These are phyloP conservation scores for Tieghemiomyces parasiticus DNA, from an alignment of 192 early-diverging fungal genomes.

Conservation along the genomic window DNA sequence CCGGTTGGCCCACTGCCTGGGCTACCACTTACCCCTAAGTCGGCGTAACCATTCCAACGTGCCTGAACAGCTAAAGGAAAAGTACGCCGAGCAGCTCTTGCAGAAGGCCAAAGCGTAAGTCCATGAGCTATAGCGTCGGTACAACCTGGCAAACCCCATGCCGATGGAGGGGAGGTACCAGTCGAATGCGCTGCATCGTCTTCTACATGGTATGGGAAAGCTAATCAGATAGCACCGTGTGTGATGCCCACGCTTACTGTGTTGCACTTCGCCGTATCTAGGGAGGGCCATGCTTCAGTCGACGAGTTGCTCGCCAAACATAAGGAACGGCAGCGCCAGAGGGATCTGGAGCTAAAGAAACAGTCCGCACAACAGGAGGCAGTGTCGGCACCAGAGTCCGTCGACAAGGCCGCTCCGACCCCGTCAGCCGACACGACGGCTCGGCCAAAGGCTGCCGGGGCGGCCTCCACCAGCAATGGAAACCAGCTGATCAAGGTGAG, in stretches of 20 bases:
- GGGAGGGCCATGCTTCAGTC: slow-evolving; percentile 28
- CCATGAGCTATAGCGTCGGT: background rate
- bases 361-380: background rate
- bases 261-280: slow-evolving; percentile 12
- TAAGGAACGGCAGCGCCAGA: slow-evolving; percentile 16
- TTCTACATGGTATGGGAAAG: background rate
- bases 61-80: slow-evolving; percentile 28
- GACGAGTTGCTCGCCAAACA: slow-evolving; percentile 27
- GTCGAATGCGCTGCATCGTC: background rate
- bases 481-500: too few relatives aligned
- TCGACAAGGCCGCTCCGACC: slow-evolving; percentile 2
- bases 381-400: background rate
- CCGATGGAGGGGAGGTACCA: background rate
- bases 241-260: background rate
- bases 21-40: background rate
- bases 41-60: background rate
- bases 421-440: background rate
- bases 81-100: slow-evolving; percentile 50
- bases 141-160: background rate
- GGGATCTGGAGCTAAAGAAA: slow-evolving; percentile 10
- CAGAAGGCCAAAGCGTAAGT: slow-evolving; percentile 33
- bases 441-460: background rate
- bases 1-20: background rate
- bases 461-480: background rate
- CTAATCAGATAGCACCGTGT: background rate